Evolutionary conservation across 495 filamentous ascomycete species (phyloP), one percentile per base, ranked within the genome.

Genomic region (Friedmanniomyces endolithicus): DNA sequence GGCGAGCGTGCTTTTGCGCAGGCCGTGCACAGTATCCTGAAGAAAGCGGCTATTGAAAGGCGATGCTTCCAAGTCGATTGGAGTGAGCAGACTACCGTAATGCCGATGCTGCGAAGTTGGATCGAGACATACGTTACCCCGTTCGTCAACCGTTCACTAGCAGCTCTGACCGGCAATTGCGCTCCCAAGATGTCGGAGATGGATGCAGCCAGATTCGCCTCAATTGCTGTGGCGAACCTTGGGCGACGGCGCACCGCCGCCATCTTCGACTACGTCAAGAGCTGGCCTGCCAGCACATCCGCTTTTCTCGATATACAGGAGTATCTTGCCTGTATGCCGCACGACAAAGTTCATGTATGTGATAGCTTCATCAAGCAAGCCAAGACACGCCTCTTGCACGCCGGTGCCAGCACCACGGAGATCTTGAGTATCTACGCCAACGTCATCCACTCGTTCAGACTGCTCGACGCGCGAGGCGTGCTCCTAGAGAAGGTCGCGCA

Each of bases 401-500:
- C 92, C 0, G 94, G 88, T 4, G 81, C 87, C 34, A 89, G 88
- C 37, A 99, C 92, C 0, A 78, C 87, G 1, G 81, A 94, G 56
- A 95, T 99, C 20, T 69, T 99, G 27, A 83, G 84, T 52, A 77
- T 88, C 6, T 99, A 99, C 67, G 94, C 96, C 49, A 84, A 83
- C 16, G 84, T 96, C 58, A 97, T 99, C 53, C 81, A 86, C 44
- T 84, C 86, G 0, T 94, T 99, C 60, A 84, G 85, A 59, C 70
- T 84, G n/a, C 73, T 99, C 12, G 92, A 99, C 63, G 82, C 88
- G 4, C 90, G 88, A 54, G 89, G 90, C 17, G 92, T 97, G 3
- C 77, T 97, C 6, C 74, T 99, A 9, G 85, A 90, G 64, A 82
- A 89, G 8, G 83, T 95, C 40, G 87, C 89, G 16, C 78, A 82